phyloP scores from a whole-genome alignment of 2,329 filamentous ascomycete species.

The Penicillium griseofulvum region DNA sequence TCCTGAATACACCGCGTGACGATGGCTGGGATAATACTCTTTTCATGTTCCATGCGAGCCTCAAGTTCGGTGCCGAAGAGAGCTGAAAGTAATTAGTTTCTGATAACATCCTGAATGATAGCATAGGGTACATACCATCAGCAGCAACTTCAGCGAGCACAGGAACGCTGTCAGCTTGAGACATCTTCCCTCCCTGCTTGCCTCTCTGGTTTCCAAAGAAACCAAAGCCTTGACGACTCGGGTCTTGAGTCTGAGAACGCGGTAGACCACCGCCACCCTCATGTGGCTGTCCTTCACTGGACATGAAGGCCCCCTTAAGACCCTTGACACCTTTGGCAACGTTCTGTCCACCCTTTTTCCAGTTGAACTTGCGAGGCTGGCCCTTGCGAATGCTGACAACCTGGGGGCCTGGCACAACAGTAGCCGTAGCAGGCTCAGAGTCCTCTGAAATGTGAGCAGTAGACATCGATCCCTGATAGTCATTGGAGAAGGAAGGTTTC shows the following conservation, averaged over 20 bases:
- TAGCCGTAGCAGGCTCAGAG: conserved; percentile 56
- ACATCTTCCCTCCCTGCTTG: conserved; percentile 42
- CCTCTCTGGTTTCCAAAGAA: conserved; percentile 61
- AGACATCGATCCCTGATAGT: conserved; percentile 59
- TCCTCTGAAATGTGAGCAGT: conserved; percentile 61
- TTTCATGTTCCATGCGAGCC: conserved; percentile 83
- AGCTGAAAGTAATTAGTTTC: conserved; percentile 34
- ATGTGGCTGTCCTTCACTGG: conserved; percentile 53
- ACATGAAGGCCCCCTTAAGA: conserved; percentile 85
- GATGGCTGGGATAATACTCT: conserved; percentile 82
- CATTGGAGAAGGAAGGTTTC: conserved; percentile 43
- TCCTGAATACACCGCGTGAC: conserved; percentile 94
- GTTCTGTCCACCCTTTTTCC: conserved; percentile 94
- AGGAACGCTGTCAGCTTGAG: conserved; percentile 45
- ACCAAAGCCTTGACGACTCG: conserved; percentile 62
- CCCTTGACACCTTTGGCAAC: conserved; percentile 95
- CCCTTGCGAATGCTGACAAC: conserved; percentile 94
- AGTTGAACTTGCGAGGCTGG: conserved; percentile 95
- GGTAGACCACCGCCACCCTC: conserved; percentile 32
- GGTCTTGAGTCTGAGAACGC: conserved; percentile 44
- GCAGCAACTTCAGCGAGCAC: conserved; percentile 38
- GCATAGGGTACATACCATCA: conserved; percentile 36
- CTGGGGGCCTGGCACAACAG: conserved; percentile 71
- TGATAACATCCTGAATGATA: neutral
- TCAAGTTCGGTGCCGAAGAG: conserved; percentile 89